These are phyloP conservation scores for Aspergillus sp. DNA, from an alignment of 2,329 filamentous ascomycete species.

Conservation along the genomic window DNA sequence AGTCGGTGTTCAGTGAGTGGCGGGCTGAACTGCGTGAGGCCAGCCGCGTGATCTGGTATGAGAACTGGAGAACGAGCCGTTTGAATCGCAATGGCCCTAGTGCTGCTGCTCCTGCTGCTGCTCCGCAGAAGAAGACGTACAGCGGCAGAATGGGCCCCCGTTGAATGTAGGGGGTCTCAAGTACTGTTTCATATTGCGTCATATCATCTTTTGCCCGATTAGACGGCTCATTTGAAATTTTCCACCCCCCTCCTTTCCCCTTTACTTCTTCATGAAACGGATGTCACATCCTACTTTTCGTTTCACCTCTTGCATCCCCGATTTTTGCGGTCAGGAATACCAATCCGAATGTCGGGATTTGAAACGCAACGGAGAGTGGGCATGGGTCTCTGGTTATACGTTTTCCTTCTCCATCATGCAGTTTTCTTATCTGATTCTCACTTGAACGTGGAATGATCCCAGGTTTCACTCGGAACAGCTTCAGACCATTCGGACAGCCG, in stretches of 20 bases:
- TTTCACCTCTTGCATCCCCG: not conserved
- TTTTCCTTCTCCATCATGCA: not conserved
- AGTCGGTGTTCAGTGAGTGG: constrained; percentile 93
- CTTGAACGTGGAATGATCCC: not conserved
- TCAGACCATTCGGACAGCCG: not conserved
- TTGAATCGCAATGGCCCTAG: constrained; percentile 33
- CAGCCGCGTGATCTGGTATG: constrained; percentile 90
- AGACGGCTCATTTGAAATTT: not conserved
- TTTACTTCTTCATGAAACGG: not conserved
- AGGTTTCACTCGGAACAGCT: constrained; percentile 1
- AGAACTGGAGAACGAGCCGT: constrained; percentile 77
- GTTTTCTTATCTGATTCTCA: constrained; percentile 5
- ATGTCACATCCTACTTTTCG: not conserved
- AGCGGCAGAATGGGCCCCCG: constrained; percentile 31
- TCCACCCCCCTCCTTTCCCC: not conserved
- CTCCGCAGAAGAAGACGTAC: constrained; percentile 24
- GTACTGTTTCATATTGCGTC: not conserved
- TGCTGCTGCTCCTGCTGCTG: constrained; percentile 12
- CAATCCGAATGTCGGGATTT: not conserved
- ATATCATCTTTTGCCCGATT: not conserved
- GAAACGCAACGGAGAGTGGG: not conserved
- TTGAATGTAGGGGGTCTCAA: not conserved
- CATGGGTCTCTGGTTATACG: not conserved
- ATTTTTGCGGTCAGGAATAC: not conserved
- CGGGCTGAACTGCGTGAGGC: constrained; percentile 84